Conservation (phyloP, 495 filamentous ascomycete species). For the Chaetomidium leptoderma region DNA sequence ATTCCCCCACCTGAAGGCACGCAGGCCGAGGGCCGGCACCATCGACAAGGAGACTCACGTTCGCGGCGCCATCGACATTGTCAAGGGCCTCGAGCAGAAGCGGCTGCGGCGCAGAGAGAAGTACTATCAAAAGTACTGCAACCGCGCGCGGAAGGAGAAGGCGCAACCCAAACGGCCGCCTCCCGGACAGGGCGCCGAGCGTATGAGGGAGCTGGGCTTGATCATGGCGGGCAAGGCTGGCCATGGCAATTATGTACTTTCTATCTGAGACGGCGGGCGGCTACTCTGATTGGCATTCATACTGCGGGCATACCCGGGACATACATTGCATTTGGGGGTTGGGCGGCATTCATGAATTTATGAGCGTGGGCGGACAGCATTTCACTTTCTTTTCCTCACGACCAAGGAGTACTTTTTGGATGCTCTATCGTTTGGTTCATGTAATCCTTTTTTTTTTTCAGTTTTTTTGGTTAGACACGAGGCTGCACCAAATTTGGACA, state of each 20-base stretch:
- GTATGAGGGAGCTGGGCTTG: constrained; percentile 90
- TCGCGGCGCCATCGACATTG: constrained; percentile 90
- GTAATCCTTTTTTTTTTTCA: too few relatives aligned
- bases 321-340: constrained; percentile 7
- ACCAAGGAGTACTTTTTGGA: constrained; percentile 15
- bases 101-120: constrained; percentile 87
- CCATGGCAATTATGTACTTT: constrained; percentile 74
- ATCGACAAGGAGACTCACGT: constrained; percentile 47
- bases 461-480: constrained; percentile 8
- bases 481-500: neutral
- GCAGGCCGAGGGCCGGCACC: constrained; percentile 28
- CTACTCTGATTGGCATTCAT: constrained; percentile 31
- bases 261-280: constrained; percentile 51
- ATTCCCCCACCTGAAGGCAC: constrained; percentile 52
- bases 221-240: constrained; percentile 77
- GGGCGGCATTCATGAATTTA: constrained; percentile 32
- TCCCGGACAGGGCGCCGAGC: constrained; percentile 83
- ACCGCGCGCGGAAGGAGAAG: constrained; percentile 49
- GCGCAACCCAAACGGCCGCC: constrained; percentile 47
- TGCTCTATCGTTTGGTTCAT: too few relatives aligned
- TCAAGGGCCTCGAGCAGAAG: constrained; percentile 92
- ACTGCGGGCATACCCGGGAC: constrained; percentile 9
- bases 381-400: constrained; percentile 13
- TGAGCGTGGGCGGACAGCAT: constrained; percentile 17
- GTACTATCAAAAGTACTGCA: constrained; percentile 71